These are phyloP conservation scores for Cinnamomum chago DNA, from an alignment of 164 flowering plant species.

Conservation along the genomic window DNA sequence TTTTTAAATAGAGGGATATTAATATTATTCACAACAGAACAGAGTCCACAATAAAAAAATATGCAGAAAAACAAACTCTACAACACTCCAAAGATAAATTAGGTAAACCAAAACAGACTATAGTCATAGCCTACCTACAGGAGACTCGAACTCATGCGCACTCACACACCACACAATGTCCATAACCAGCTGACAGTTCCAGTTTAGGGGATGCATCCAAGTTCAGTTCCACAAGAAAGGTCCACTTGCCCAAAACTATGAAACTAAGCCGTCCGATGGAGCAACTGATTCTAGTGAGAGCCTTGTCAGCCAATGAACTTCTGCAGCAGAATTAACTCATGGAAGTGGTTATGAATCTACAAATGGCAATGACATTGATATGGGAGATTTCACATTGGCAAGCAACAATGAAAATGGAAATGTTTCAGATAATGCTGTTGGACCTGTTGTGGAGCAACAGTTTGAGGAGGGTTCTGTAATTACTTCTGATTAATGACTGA, in stretches of 20 bases:
- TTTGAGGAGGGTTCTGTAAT: conserved; percentile 49
- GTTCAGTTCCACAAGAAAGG: conserved; percentile 25
- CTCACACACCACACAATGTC: too few species aligned
- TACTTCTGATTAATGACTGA: not conserved
- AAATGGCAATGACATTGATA: conserved; percentile 37
- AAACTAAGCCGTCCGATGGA: conserved; percentile 13
- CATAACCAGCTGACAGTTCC: conserved; percentile 16
- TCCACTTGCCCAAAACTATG: conserved; percentile 22
- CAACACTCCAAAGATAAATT: too few species aligned
- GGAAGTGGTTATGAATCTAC: conserved; percentile 31
- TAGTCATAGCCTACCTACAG: too few species aligned
- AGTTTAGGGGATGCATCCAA: conserved; percentile 20
- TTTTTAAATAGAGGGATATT: too few species aligned
- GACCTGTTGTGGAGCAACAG: conserved; percentile 38
- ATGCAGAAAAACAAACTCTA: too few species aligned
- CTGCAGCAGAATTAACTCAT: conserved; percentile 30
- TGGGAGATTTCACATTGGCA: conserved; percentile 25
- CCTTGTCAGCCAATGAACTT: conserved; percentile 21
- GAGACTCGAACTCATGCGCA: too few species aligned
- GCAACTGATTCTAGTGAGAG: conserved; percentile 2
- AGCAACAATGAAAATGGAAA: conserved; percentile 53
- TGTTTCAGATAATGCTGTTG: conserved; percentile 31
- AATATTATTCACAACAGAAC: too few species aligned
- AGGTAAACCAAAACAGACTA: too few species aligned
- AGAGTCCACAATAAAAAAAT: too few species aligned